Base-by-base conservation (phyloP, 1,139 yeast genomes). In the Candida sojae region DNA sequence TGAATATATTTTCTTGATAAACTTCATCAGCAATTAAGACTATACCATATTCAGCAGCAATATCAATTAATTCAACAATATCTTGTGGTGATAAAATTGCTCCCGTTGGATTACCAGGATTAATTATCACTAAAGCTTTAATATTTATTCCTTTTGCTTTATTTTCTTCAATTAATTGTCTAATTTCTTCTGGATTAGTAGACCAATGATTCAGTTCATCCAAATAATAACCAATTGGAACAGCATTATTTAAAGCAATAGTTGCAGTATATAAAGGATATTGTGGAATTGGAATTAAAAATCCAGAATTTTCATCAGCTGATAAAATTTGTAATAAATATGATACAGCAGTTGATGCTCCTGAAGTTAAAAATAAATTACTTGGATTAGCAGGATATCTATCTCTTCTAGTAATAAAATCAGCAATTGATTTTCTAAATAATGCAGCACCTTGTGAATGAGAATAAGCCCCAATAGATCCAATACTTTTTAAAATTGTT, bases 31-130 rank as follows among this genome's bases (percentile, higher is more conserved):
- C 97, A 58, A 93, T 87, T 44, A 95, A 77, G 4, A 90, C 93
- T 25, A 93, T 67, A 41, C 96, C 92, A 60, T 89, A 72, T 62
- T 86, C 84, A 28, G 96, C 95, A 39, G 97, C 96, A 50, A 92
- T 78, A 43, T 79, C 77, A 48, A 93, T 74, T 51, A 95, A 79
- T 41, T 83, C 86, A 39, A 75, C 80, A 58, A 93, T 90, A 56
- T 86, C 84, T 8, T 79, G 79, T 46, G 75, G 77, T 4, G 80
- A 66, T 50, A 93, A 76, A 45, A 91, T 83, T 4, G 96, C 81
- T 35, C 99, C 99, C 0, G 99, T 93, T 52, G 99, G 99, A 69
- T 93, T 95, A 49, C 99, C 98, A 4, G 99, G 99, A 71, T 93
- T 95, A 62, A 93, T 93, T 26, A 93, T 90, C 5, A 93, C 98